Evolutionary conservation across 208 protist species (phyloP), one percentile per base, ranked within the genome.

Genomic region (Spongospora subterranea): DNA sequence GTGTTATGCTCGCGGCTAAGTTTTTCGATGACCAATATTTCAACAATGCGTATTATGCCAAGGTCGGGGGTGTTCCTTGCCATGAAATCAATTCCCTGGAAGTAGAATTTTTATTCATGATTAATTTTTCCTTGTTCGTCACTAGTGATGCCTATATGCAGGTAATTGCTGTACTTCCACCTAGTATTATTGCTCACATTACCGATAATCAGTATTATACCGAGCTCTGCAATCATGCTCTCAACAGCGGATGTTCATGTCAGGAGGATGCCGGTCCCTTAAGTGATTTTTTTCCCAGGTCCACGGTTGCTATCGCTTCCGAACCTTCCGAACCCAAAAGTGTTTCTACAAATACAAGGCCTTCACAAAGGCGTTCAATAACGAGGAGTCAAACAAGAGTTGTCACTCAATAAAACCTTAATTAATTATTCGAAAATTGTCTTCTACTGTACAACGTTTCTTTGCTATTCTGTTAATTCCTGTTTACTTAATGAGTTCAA

Each of bases 1-100:
- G 88, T 17, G 60, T 96, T 11, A 77, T 96, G 0, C 39, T 95
- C 11, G 93, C 94, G 0, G 90, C 94, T 0, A 96, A 96, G 46
- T 96, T 93, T 40, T 93, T 93, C n/a, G 88, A 94, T 41, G 95
- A 96, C 89, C 95, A 94, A 43, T 93, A 95, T 77, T 96, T 95
- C 93, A 95, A 93, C 50, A 96, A 96, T 46, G 88, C 88, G 46
- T 95, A 96, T 89, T 96, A 96, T 90, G 93, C 93, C 38, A 92
- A 95, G 77, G 95, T 96, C 46, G 95, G 94, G 41, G 95, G 95
- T 71, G 91, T 96, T 0, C 88, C 91, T 0, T 46, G 94, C 17
- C n/a, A 50, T 29, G 95, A 96, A 88, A 90, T 96, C 46, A 96
- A 96, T 38, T 46, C 43, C 20, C 60, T 96, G 0, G 95, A 96